A percentile compares a stretch with the other conserved stretches of the same genome.
phyloP scores from a whole-genome alignment of 1,139 yeast genomes.

The Blastobotrys illinoisensis region DNA sequence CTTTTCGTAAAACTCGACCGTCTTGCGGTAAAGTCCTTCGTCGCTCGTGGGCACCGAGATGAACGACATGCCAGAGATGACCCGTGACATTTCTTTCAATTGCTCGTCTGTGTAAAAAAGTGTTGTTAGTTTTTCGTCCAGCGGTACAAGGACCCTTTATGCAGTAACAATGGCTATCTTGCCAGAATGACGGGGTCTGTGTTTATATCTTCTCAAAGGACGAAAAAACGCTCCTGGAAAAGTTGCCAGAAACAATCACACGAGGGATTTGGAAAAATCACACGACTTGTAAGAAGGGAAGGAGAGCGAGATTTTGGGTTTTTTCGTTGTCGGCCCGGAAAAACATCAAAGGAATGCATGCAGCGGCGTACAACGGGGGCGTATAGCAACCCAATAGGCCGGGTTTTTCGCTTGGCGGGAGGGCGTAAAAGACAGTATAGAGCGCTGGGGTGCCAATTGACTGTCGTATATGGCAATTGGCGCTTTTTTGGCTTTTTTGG shows the following conservation, averaged over 20 bases:
- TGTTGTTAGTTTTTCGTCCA: too few species aligned
- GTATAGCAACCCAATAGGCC: background rate
- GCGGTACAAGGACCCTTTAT: background rate
- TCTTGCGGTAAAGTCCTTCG: slow-evolving; percentile 39
- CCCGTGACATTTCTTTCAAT: slow-evolving; percentile 5
- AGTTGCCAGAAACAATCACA: background rate
- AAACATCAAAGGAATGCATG: background rate
- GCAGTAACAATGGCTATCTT: background rate
- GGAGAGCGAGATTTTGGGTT: background rate
- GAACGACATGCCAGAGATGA: slow-evolving; percentile 35
- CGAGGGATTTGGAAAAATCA: background rate
- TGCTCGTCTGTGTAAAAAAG: too few species aligned
- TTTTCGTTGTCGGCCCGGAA: background rate
- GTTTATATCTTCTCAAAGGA: background rate
- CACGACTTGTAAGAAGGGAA: background rate
- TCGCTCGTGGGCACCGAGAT: slow-evolving; percentile 56
- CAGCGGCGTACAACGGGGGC: background rate
- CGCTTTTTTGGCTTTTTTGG: background rate
- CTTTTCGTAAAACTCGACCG: slow-evolving; percentile 48
- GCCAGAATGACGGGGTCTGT: background rate
- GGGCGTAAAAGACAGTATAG: too few species aligned
- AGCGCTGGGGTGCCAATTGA: too few species aligned
- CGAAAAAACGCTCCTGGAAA: background rate
- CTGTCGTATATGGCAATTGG: too few species aligned
- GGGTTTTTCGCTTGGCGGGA: too few species aligned